Evolutionary conservation across 768 basidiomycete genomes (phyloP), one percentile per base, ranked within the genome.

Genomic region (Auricularia cornea): DNA sequence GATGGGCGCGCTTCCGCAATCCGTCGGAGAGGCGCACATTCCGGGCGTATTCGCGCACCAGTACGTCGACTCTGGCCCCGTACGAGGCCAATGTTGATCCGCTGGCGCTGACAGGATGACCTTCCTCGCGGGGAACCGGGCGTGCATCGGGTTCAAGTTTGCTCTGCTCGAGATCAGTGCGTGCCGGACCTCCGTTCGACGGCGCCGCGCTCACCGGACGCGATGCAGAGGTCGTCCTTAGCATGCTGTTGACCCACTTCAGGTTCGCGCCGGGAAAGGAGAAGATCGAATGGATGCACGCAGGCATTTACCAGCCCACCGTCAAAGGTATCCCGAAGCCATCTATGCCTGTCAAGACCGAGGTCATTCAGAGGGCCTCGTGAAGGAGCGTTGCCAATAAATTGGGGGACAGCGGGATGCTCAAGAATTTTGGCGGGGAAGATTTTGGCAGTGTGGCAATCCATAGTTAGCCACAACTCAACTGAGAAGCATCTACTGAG

Each of bases 121-220:
- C 12, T 85, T 84, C 69, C 72, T 84, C 31, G 82, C 81, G 12
- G 84, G 84, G 3, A 72, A 76, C 40, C 72, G 83, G 64, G 79
- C 83, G 11, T 84, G 84, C 72, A 77, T 71, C 60, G 63, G 84
- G 12, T 84, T 82, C 68, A 81, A 77, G 68, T 84, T 84, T 66
- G 81, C 84, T 3, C 75, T 81, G 69, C 72, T 82, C 62, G 83
- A 85, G 70, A 83, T 83, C 70, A 85, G 83, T 84, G 67, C 66
- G 81, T 62, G 35, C n/a, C n/a, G n/a, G n/a, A n/a, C 6, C 23
- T 48, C 6, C 44, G 44, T 20, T n/a, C 20, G 20, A n/a, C n/a
- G 44, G 20, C 12, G 5, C 6, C 20, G 44, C 44, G 29, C 23
- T 56, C 8, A 14, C n/a, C n/a, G n/a, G n/a, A n/a, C n/a, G n/a